Evolutionary conservation across 2,329 filamentous ascomycete genomes (phyloP).

Genomic region (Zarea fungicola): DNA sequence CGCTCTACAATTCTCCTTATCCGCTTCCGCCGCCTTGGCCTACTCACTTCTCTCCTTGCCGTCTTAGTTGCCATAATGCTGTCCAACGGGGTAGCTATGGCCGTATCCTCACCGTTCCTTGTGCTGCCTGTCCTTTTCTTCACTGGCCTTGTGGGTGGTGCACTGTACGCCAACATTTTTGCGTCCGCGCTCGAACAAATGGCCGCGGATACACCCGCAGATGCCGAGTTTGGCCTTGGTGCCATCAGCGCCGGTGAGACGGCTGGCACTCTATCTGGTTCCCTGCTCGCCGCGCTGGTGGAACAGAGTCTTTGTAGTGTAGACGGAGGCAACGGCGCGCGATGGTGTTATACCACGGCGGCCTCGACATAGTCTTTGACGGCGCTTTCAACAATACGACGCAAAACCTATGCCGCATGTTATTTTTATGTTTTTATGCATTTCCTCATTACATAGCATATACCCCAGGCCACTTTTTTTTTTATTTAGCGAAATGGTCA

Average conservation of each 20-base stretch:
- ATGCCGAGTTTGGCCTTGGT: conserved; percentile 26
- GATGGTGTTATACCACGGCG: conserved; percentile 26
- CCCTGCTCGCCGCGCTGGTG: conserved; percentile 21
- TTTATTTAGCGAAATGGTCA: background rate
- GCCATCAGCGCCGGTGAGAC: conserved; percentile 25
- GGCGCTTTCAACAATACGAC: conserved; percentile 10
- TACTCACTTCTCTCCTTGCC: conserved; percentile 13
- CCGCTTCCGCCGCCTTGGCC: conserved; percentile 13
- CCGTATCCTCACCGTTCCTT: conserved; percentile 19
- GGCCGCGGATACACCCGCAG: conserved; percentile 14
- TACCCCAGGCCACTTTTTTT: conserved; percentile 6
- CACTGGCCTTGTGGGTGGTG: conserved; percentile 24
- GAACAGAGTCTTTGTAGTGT: conserved; percentile 22
- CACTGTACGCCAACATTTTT: conserved; percentile 24
- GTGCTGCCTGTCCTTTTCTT: conserved; percentile 23
- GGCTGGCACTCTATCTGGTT: conserved; percentile 23
- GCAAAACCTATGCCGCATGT: background rate
- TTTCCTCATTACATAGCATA: background rate
- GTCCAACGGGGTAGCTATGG: conserved; percentile 19
- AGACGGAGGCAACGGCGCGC: conserved; percentile 9
- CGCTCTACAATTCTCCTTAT: conserved; percentile 20
- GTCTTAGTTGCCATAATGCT: conserved; percentile 14
- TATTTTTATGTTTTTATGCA: background rate
- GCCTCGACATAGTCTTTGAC: background rate
- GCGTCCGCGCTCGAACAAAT: conserved; percentile 19